Conservation (phyloP, 345 rosid genomes). For the Bretschneidera sinensis region DNA sequence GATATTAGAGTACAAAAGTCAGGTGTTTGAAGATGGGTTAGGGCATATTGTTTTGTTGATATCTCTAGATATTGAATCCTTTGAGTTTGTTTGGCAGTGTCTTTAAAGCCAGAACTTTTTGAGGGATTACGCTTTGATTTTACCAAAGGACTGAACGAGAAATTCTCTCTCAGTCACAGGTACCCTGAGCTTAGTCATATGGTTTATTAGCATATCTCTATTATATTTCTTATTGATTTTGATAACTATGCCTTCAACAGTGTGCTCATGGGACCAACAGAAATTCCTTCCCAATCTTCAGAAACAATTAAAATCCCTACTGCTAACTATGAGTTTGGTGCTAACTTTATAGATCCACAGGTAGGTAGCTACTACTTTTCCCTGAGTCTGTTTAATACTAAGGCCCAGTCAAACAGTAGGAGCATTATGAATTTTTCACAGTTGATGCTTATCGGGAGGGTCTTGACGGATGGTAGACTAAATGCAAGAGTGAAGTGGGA, state of each 20-base stretch:
- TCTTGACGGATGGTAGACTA: conserved; percentile 84
- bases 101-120: conserved; percentile 83
- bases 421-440: conserved; percentile 22
- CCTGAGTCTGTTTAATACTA: not conserved
- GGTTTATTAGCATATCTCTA: not conserved
- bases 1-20: not conserved
- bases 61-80: not conserved
- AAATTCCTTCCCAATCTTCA: conserved; percentile 81
- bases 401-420: not conserved
- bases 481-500: conserved; percentile 88
- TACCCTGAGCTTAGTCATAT: conserved; percentile 8
- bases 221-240: conserved; percentile 12
- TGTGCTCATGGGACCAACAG: conserved; percentile 87
- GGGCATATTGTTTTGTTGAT: not conserved
- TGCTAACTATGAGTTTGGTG: conserved; percentile 91
- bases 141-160: conserved; percentile 77
- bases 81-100: conserved; percentile 55
- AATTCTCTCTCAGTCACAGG: conserved; percentile 92
- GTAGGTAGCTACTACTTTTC: conserved; percentile 29
- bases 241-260: conserved; percentile 32
- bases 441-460: conserved; percentile 93
- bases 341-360: conserved; percentile 77
- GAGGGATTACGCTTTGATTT: conserved; percentile 98
- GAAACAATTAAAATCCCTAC: conserved; percentile 88
- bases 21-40: not conserved